Percentiles rank a stretch among this genome's conserved stretches.
phyloP scores from a whole-genome alignment of 257 asterid genomes.

The Primulina huaijiensis region DNA sequence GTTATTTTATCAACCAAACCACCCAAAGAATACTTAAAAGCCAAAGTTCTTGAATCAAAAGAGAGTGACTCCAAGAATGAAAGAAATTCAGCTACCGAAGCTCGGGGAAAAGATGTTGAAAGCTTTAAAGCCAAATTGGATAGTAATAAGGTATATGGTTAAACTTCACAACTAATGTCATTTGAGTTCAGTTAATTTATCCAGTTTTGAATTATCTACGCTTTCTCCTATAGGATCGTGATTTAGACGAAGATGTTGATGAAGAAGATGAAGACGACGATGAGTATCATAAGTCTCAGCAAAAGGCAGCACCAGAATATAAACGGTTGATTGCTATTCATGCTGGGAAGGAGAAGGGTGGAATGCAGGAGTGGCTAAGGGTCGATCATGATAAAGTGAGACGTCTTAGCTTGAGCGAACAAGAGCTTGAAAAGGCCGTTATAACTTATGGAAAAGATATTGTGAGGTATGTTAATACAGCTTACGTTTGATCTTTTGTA shows the following conservation, averaged over 20 bases:
- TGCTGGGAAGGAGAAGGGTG: conserved; percentile 77
- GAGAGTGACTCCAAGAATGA: conserved; percentile 25
- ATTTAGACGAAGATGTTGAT: conserved; percentile 20
- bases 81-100: conserved; percentile 18
- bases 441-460: conserved; percentile 47
- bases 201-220: neutral
- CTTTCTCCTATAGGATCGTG: conserved; percentile 24
- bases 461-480: conserved; percentile 42
- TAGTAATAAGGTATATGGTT: conserved; percentile 23
- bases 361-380: conserved; percentile 52
- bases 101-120: conserved; percentile 31
- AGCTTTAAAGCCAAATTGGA: conserved; percentile 20
- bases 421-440: conserved; percentile 61
- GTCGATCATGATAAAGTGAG: conserved; percentile 62
- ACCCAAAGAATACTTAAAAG: conserved; percentile 37
- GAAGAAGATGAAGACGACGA: conserved; percentile 30
- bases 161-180: conserved; percentile 10
- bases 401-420: conserved; percentile 83
- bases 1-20: conserved; percentile 45
- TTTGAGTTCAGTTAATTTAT: neutral
- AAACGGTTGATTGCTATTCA: conserved; percentile 64
- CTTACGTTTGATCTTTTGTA: neutral
- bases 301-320: conserved; percentile 34
- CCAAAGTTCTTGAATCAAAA: conserved; percentile 25
- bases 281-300: conserved; percentile 25